A percentile compares a stretch with the other conserved stretches of the same genome.
Evolutionary conservation across 2,329 filamentous ascomycete genomes (phyloP).

Genomic region (Ascochyta fabae): DNA sequence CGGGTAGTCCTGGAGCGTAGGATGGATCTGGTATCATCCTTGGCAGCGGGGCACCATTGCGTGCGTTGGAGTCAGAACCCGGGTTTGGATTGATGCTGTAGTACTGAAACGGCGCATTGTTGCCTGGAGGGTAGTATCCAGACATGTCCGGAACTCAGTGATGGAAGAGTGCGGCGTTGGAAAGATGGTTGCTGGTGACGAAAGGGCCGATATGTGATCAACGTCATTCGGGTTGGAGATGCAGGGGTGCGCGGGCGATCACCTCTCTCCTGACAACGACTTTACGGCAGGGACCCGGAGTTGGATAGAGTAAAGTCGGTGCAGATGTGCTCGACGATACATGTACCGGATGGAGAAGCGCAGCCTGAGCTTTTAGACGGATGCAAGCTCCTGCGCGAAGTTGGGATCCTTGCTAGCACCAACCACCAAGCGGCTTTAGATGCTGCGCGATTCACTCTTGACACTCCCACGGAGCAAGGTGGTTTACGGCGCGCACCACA

Average conservation of each 20-base stretch:
- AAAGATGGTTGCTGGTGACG: slow-evolving; percentile 33
- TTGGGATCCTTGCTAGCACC: slow-evolving; percentile 44
- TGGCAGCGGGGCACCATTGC: slow-evolving; percentile 26
- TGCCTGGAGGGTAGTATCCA: slow-evolving; percentile 46
- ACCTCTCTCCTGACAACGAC: slow-evolving; percentile 38
- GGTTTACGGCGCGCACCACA: slow-evolving; percentile 32
- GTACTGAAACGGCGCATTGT: slow-evolving; percentile 45
- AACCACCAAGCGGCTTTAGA: slow-evolving; percentile 44
- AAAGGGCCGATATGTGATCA: slow-evolving; percentile 40
- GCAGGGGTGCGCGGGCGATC: slow-evolving; percentile 46
- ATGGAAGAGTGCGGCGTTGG: slow-evolving; percentile 25
- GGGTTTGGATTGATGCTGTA: slow-evolving; percentile 43
- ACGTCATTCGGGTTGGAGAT: slow-evolving; percentile 47
- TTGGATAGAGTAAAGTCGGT: slow-evolving; percentile 29
- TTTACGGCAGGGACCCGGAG: slow-evolving; percentile 37
- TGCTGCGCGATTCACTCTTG: slow-evolving; percentile 30
- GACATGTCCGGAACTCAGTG: slow-evolving; percentile 40
- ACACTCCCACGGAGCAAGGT: slow-evolving; percentile 23
- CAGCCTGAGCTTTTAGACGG: slow-evolving; percentile 35
- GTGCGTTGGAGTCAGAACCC: slow-evolving; percentile 29
- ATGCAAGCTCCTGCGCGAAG: slow-evolving; percentile 38
- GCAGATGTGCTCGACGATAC: slow-evolving; percentile 24
- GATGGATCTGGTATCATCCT: slow-evolving; percentile 40
- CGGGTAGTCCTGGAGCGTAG: slow-evolving; percentile 36
- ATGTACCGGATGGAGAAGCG: slow-evolving; percentile 22